phyloP scores from a whole-genome alignment of 192 early-diverging fungal genomes.

The Rhizophagus clarus region DNA sequence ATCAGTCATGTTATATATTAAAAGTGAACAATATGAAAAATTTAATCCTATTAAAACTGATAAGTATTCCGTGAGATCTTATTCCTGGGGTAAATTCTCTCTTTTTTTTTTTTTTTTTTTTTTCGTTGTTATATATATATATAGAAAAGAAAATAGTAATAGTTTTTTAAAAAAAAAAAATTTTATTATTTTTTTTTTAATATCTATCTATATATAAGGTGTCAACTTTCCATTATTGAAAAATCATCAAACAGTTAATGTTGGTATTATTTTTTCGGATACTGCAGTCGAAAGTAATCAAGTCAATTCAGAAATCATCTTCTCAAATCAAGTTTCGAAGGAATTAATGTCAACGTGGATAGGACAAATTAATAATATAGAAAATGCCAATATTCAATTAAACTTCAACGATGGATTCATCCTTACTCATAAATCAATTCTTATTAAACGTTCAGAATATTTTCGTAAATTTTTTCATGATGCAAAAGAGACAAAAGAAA shows the following conservation, averaged over 20 bases:
- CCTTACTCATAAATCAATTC: slow-evolving; percentile 5
- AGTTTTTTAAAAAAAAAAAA: too few relatives aligned
- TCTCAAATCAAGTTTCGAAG: background rate
- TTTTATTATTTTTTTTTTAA: background rate
- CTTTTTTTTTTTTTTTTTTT: background rate
- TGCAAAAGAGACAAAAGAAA: background rate
- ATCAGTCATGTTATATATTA: background rate
- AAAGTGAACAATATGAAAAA: background rate
- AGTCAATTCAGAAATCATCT: background rate
- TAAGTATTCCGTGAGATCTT: background rate
- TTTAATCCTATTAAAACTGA: background rate
- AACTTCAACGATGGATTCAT: background rate
- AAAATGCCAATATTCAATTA: slow-evolving; percentile 17
- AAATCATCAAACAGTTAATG: background rate
- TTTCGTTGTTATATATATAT: too few relatives aligned
- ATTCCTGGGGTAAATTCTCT: background rate
- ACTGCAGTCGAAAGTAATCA: background rate
- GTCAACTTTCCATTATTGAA: background rate
- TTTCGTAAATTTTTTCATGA: slow-evolving; percentile 28
- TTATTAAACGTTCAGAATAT: slow-evolving; percentile 29
- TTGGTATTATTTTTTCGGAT: background rate
- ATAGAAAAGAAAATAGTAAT: too few relatives aligned
- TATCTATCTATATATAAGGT: background rate
- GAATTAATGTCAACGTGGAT: background rate
- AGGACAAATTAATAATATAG: background rate